Evolutionary conservation across 2,329 filamentous ascomycete species (phyloP), one percentile per base, ranked within the genome.

Genomic region (Xylariaceae sp.): DNA sequence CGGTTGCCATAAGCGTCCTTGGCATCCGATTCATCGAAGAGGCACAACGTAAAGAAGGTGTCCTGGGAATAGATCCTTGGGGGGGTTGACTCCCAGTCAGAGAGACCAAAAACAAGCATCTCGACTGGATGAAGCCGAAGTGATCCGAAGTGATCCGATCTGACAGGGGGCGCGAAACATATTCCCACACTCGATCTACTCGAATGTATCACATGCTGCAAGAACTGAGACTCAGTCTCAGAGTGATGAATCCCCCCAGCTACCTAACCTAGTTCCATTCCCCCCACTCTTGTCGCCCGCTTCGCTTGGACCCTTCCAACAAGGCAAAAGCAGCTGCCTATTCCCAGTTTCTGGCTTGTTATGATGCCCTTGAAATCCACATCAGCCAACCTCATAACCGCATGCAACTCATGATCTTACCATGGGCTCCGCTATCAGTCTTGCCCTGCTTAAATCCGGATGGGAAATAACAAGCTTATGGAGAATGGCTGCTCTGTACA

Each of bases 31-130:
- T 51, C 44, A 31, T 51, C 12, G 29, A 51, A 50, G 30, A 43
- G 39, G 42, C 30, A 30, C 19, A 27, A 31, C 44, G 9, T 39
- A 42, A 19, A 47, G 49, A 47, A 29, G 52, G 45, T 34, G 26
- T 43, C 30, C 32, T 27, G 48, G 40, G 31, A 39, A 31, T 49
- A 11, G 29, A 27, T 12, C 11, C n/a, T 45, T 45, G 7, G 30
- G 29, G 43, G 43, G 7, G 37, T 40, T 44, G 56, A 30, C 47
- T 58, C 56, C 53, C 53, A 58, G 26, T 56, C 47, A 54, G 54
- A 47, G 51, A 50, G 51, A 51, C 41, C 47, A 41, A 32, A 35
- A 29, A 43, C 30, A 29, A 27, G 6, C 34, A 43, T 29, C 31
- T 45, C 6, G 8, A 40, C 31, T 7, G n/a, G 43, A 45, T n/a